A percentile compares a stretch with the other conserved stretches of the same genome.
These are phyloP conservation scores for Penicillium longicatenatum DNA, from an alignment of 495 filamentous ascomycete species.

Conservation along the genomic window DNA sequence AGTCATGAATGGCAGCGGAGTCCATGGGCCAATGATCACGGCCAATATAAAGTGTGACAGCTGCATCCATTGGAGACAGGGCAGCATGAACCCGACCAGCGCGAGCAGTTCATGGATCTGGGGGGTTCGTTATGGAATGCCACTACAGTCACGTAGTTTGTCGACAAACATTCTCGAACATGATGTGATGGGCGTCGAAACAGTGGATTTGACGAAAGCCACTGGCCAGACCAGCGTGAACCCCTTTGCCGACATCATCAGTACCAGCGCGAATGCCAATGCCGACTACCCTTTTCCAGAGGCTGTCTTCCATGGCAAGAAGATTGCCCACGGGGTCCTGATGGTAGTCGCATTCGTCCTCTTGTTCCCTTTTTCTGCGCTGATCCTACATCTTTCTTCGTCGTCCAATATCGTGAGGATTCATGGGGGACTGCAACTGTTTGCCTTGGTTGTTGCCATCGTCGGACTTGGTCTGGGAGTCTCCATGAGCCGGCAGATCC, in stretches of 20 bases:
- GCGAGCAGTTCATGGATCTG: conserved; percentile 63
- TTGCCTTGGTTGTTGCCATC: conserved; percentile 57
- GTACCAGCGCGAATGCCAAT: background rate
- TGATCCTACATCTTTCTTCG: conserved; percentile 46
- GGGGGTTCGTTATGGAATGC: conserved; percentile 58
- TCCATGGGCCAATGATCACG: conserved; percentile 53
- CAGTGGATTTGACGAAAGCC: conserved; percentile 20
- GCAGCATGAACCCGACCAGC: conserved; percentile 44
- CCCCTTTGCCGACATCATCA: conserved; percentile 49
- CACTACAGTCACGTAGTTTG: conserved; percentile 55
- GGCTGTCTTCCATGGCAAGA: conserved; percentile 21
- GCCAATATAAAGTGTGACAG: conserved; percentile 64
- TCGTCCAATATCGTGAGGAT: conserved; percentile 36
- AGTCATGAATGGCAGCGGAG: conserved; percentile 63
- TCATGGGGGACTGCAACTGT: conserved; percentile 61
- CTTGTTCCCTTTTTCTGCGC: conserved; percentile 55
- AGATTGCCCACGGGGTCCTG: conserved; percentile 46
- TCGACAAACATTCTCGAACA: conserved; percentile 60
- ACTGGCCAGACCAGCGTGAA: conserved; percentile 43
- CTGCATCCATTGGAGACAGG: conserved; percentile 59
- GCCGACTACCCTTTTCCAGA: conserved; percentile 12
- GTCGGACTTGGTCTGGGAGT: conserved; percentile 66
- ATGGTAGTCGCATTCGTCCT: conserved; percentile 45
- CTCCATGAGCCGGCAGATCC: conserved; percentile 38
- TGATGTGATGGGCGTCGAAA: conserved; percentile 32